These are phyloP conservation scores for Jamesozyma rosinii DNA, from an alignment of 805 yeast genomes.

Conservation along the genomic window DNA sequence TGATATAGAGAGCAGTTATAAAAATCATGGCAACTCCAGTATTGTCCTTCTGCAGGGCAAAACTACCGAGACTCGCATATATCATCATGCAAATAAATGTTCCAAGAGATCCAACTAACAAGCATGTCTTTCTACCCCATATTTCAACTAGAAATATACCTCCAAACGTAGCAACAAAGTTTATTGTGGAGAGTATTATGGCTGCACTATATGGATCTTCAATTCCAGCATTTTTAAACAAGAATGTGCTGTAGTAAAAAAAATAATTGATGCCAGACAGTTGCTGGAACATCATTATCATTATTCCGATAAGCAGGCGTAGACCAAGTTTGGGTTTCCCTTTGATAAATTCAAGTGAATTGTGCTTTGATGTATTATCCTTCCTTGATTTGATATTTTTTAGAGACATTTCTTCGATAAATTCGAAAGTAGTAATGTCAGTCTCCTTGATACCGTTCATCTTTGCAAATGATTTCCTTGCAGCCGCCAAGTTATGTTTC, in stretches of 20 bases:
- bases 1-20: slow-evolving; percentile 54
- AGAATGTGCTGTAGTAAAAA: slow-evolving; percentile 57
- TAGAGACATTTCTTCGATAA: slow-evolving; percentile 31
- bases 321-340: slow-evolving; percentile 48
- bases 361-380: neutral
- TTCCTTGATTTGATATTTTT: neutral
- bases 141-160: slow-evolving; percentile 46
- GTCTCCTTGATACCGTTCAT: slow-evolving; percentile 42
- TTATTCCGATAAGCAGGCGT: slow-evolving; percentile 48
- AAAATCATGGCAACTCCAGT: slow-evolving; percentile 55
- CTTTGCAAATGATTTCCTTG: slow-evolving; percentile 43
- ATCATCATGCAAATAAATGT: slow-evolving; percentile 51
- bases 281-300: slow-evolving; percentile 54
- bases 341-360: slow-evolving; percentile 39
- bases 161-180: slow-evolving; percentile 45
- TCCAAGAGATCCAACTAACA: slow-evolving; percentile 42
- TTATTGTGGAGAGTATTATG: slow-evolving; percentile 48
- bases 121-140: slow-evolving; percentile 45
- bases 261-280: slow-evolving; percentile 57
- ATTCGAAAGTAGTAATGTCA: slow-evolving; percentile 40
- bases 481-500: slow-evolving; percentile 41
- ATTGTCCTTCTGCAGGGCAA: slow-evolving; percentile 35
- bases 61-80: slow-evolving; percentile 53
- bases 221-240: slow-evolving; percentile 51
- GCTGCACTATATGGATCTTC: slow-evolving; percentile 50